Percentiles rank a stretch among this genome's conserved stretches.
Conservation (phyloP, 202 grass and related monocot genomes). For the Sporobolus alterniflorus region DNA sequence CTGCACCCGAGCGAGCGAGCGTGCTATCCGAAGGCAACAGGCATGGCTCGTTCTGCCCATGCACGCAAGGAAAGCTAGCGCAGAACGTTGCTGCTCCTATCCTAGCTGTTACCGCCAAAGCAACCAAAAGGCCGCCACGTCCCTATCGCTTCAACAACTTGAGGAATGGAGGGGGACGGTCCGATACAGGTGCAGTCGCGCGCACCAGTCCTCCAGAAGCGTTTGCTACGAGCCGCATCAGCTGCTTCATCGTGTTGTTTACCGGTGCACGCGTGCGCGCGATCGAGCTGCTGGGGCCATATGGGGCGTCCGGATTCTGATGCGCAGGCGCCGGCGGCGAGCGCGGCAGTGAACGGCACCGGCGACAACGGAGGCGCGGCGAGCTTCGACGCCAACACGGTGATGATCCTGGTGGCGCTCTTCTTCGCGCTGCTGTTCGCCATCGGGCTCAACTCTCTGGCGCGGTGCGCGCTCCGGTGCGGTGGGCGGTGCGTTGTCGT, state of each 20-base stretch:
- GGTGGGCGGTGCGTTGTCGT: neutral
- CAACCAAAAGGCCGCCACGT: conserved; percentile 19
- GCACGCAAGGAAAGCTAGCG: conserved; percentile 28
- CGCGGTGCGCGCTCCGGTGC: conserved; percentile 63
- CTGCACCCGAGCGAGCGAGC: too few species aligned
- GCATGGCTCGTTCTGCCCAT: neutral
- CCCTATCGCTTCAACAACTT: conserved; percentile 32
- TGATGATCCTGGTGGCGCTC: conserved; percentile 78
- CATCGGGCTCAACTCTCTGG: conserved; percentile 71
- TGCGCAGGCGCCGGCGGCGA: neutral
- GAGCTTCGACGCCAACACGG: conserved; percentile 69
- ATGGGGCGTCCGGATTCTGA: conserved; percentile 16
- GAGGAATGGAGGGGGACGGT: neutral
- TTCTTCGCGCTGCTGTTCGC: conserved; percentile 71
- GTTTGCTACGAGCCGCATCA: neutral
- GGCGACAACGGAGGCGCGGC: neutral
- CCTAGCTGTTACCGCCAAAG: conserved; percentile 17
- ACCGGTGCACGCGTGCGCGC: neutral
- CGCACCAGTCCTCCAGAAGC: neutral
- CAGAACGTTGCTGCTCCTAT: neutral
- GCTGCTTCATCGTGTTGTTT: neutral
- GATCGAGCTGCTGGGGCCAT: neutral
- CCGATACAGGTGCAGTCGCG: conserved; percentile 23
- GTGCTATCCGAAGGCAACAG: neutral
- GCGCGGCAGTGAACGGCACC: neutral